phyloP scores from a whole-genome alignment of 2,329 filamentous ascomycete genomes.

The Scedosporium dehoogii region DNA sequence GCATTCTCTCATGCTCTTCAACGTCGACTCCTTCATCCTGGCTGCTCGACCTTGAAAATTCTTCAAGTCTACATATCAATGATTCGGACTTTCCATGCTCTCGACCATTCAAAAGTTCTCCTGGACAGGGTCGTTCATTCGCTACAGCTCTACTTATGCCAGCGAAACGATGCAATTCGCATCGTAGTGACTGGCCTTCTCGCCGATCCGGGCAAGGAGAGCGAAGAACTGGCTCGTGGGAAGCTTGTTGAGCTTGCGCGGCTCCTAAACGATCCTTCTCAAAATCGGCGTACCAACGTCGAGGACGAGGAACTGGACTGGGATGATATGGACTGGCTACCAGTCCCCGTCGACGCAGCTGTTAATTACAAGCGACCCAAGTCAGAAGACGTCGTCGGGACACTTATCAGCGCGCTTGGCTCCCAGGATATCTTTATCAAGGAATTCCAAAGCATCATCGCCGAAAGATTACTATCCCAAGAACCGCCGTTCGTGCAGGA shows the following conservation, averaged over 20 bases:
- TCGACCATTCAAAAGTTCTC: slow-evolving; percentile 70
- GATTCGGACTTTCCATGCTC: slow-evolving; percentile 64
- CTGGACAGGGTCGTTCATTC: slow-evolving; percentile 64
- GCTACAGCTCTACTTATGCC: slow-evolving; percentile 65
- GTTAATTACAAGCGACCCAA: slow-evolving; percentile 86
- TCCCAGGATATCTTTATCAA: slow-evolving; percentile 88
- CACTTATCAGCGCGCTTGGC: slow-evolving; percentile 78
- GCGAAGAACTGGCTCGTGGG: slow-evolving; percentile 25
- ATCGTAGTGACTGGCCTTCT: slow-evolving; percentile 68
- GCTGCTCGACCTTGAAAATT: slow-evolving; percentile 66
- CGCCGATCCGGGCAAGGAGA: slow-evolving; percentile 44
- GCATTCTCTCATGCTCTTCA: slow-evolving; percentile 58
- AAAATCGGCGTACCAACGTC: slow-evolving; percentile 38
- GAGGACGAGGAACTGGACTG: slow-evolving; percentile 71
- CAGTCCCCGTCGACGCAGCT: slow-evolving; percentile 85
- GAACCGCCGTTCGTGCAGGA: slow-evolving; percentile 67
- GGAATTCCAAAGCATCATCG: slow-evolving; percentile 83
- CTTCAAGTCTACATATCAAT: slow-evolving; percentile 69
- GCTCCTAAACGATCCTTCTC: slow-evolving; percentile 52
- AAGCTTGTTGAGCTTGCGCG: slow-evolving; percentile 58
- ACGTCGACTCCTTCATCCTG: slow-evolving; percentile 61
- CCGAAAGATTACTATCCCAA: slow-evolving; percentile 63
- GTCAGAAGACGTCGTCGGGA: slow-evolving; percentile 84
- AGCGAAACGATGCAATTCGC: slow-evolving; percentile 66
- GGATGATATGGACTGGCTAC: slow-evolving; percentile 88